phyloP scores from a whole-genome alignment of 257 asterid species.

The Misopates orontium region DNA sequence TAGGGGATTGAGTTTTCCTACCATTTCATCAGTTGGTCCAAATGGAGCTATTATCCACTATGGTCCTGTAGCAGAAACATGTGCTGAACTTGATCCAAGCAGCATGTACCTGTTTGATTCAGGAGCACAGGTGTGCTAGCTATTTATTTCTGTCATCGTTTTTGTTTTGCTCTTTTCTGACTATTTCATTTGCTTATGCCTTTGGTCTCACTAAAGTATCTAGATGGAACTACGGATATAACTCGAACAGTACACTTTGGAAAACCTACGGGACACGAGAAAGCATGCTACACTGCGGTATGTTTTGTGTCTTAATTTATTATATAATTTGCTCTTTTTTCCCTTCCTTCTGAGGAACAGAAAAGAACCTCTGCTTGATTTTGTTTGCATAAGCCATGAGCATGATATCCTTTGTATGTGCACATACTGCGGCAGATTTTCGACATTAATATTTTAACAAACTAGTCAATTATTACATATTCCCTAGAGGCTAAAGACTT shows the following conservation, averaged over 20 bases:
- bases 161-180: conserved; percentile 23
- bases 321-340: not conserved
- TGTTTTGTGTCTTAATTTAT: conserved; percentile 29
- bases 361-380: not conserved
- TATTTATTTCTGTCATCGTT: conserved; percentile 1
- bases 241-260: conserved; percentile 97
- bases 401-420: too few species aligned
- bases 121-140: conserved; percentile 83
- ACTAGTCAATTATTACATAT: too few species aligned
- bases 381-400: conserved; percentile 6
- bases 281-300: conserved; percentile 95
- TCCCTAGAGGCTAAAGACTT: too few species aligned
- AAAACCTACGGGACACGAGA: conserved; percentile 87
- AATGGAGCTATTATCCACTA: conserved; percentile 95
- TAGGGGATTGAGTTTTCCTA: conserved; percentile 91
- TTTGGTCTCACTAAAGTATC: conserved; percentile 55
- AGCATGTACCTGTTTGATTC: conserved; percentile 87
- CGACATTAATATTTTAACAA: too few species aligned
- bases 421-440: too few species aligned
- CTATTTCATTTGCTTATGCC: conserved; percentile 25
- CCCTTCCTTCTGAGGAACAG: too few species aligned
- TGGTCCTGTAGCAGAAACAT: conserved; percentile 66
- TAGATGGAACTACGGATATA: conserved; percentile 98
- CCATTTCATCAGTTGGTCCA: conserved; percentile 96
- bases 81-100: conserved; percentile 89